Base-by-base conservation (phyloP, 192 early-diverging fungal genomes). In the Rhizophagus sp. region DNA sequence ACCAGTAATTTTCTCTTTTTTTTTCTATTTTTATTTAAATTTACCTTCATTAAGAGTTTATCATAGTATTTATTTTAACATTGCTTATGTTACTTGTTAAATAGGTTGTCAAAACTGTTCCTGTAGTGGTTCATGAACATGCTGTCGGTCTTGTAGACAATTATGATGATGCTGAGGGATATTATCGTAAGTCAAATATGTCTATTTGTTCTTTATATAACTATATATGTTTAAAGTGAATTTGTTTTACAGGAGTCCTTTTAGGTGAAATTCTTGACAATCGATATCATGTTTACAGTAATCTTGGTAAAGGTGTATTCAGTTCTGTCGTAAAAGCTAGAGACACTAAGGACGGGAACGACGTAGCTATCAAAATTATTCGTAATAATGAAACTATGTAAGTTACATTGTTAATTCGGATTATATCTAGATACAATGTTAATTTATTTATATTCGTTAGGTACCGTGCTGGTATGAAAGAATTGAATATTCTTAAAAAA, bases 81-180 rank as follows among this genome's bases (percentile, higher is more conserved):
- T 27, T 36, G 68, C 47, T 78, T 50, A 33, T 44, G 65, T n/a
- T 71, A 19, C n/a, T 68, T 66, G 34, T 78, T 62, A 19, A 75
- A 77, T 82, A 80, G 73, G 74, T 61, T 25, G 78, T 73, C 47
- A 68, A 80, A 34, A 79, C 73, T 0, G 78, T 76, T n/a, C 80
- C 83, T 15, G 85, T 81, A 72, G 52, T 78, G 22, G 61, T 76
- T 4, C 66, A 78, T 39, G 84, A 81, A 33, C 83, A 85, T 81
- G 89, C 86, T 71, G 86, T 87, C 33, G 88, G 87, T 10, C 83
- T 95, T 1, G 86, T 89, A 44, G 97, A 98, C 79, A 97, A 95
- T 78, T 97, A 94, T 94, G 97, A 99, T 84, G 98, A 99, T 80
- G 88, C 91, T 12, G 98, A 99, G 76, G 98, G 98, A 41, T 99